Evolutionary conservation across 2,329 filamentous ascomycete genomes (phyloP), one percentile per base, ranked within the genome.

Genomic region (Domatiomyces catenatus): DNA sequence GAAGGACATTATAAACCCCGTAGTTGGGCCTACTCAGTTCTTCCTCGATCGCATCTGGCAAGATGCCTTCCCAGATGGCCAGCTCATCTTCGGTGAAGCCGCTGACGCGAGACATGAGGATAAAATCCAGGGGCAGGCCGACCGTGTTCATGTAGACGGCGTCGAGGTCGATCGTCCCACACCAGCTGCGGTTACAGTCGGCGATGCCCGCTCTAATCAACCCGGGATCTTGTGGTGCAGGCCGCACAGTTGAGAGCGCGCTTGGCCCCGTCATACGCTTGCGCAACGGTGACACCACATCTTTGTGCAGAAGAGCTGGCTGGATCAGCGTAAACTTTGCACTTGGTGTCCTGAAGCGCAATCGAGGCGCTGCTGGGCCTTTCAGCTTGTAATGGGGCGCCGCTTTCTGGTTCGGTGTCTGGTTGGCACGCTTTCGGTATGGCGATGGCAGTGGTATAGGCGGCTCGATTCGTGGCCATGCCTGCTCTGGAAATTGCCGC

Each of bases 261-360:
- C 56, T 58, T 2, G 58, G 58, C 8, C 58, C 58, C 15, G 58
- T 60, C 8, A 60, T 52, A n/a, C 58, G 47, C 50, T 60, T 60
- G 19, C 58, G 51, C n/a, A 60, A 24, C 2, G 58, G 58, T 24
- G 58, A 60, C 18, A 60, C 55, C 18, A 58, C 54, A 6, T 53
- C 52, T 50, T 60, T 60, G 49, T 54, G 52, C 28, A 60, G 54
- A 5, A 53, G 50, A 28, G 51, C 49, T 8, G 58, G 53, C n/a
- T 51, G 50, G 8, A 50, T 54, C 28, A 60, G 54, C 45, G 39
- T 53, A 50, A 58, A 60, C 6, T 47, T 49, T 8, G 52, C 58
- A 6, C 52, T 32, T 8, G 58, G 47, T 1, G 58, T 60, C 20
- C 54, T 49, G 48, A 60, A 60, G 50, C 58, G 58, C 42, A 60